phyloP scores from a whole-genome alignment of 148 eudicot species.

The Persicaria maculosa region DNA sequence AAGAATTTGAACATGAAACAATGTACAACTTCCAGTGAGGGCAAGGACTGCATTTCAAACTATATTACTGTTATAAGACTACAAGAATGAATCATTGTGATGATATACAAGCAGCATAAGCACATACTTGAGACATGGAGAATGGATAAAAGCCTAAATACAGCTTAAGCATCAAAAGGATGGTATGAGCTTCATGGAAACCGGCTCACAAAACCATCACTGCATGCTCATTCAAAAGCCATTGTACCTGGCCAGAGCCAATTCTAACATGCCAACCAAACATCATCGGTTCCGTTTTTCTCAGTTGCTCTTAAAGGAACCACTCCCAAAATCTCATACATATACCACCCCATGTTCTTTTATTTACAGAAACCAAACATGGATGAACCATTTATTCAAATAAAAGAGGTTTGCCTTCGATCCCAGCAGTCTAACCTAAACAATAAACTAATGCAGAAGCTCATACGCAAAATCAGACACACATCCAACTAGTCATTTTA shows the following conservation, averaged over 20 bases:
- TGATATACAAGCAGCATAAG: not conserved
- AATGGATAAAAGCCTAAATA: not conserved
- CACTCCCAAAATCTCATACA: too few relatives aligned
- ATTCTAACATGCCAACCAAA: too few relatives aligned
- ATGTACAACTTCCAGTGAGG: not conserved
- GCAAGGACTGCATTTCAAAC: not conserved
- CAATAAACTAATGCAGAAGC: not conserved
- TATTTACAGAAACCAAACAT: not conserved
- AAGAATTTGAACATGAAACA: not conserved
- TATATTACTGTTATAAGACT: not conserved
- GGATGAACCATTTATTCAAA: not conserved
- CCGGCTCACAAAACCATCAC: not conserved
- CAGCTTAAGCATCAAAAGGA: not conserved
- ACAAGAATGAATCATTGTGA: not conserved
- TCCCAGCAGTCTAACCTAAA: not conserved
- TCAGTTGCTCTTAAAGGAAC: too few relatives aligned
- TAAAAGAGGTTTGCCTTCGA: not conserved
- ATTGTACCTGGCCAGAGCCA: too few relatives aligned
- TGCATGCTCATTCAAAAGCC: not conserved
- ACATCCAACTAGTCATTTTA: not conserved
- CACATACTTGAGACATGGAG: not conserved
- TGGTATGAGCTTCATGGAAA: not conserved
- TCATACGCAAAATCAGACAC: constrained; percentile 3
- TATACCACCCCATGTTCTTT: too few relatives aligned
- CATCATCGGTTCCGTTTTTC: too few relatives aligned